Conservation (phyloP, 176 grass and related monocot genomes). For the Alloteropsis semialata region DNA sequence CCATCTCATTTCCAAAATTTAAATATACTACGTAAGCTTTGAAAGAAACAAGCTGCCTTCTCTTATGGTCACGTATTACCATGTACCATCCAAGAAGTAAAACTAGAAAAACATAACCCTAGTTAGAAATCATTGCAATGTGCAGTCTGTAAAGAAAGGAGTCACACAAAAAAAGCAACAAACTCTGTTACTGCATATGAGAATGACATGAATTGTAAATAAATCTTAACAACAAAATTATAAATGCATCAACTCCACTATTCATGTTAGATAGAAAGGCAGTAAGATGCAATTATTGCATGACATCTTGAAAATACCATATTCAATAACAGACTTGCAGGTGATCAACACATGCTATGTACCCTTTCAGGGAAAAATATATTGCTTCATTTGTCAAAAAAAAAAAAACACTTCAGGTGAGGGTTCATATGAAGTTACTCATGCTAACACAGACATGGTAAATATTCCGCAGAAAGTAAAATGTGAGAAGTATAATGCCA, state of each 20-base stretch:
- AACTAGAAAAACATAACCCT: not conserved
- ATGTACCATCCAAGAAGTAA: not conserved
- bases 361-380: no score
- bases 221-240: not conserved
- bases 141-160: not conserved
- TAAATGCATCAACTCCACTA: not conserved
- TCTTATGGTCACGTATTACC: not conserved
- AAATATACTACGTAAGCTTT: not conserved
- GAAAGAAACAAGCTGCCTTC: not conserved
- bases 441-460: conserved; percentile 8
- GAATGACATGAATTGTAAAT: not conserved
- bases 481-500: not conserved
- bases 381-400: no score
- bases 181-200: not conserved
- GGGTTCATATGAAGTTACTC: not conserved
- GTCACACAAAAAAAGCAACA: not conserved
- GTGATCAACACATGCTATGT: not conserved
- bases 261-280: not conserved
- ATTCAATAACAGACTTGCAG: not conserved
- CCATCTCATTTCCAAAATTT: not conserved
- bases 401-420: not conserved
- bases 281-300: not conserved
- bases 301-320: not conserved
- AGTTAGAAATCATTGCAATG: not conserved
- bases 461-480: not conserved